Base-by-base conservation (phyloP, 805 yeast species). In the Yarrowia sp. region DNA sequence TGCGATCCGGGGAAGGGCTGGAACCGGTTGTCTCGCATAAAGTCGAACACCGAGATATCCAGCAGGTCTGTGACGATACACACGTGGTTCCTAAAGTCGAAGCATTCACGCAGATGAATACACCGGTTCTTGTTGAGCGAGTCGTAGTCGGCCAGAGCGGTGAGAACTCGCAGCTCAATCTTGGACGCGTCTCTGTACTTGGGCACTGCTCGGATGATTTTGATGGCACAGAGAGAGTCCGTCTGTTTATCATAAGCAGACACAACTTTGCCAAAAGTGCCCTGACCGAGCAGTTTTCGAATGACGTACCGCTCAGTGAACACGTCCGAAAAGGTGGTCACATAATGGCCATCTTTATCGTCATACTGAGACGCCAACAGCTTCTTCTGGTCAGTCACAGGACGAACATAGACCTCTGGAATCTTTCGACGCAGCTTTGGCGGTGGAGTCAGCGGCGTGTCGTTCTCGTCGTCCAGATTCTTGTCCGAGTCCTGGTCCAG, bases 101-200 rank as follows among this genome's bases (percentile, higher is more conserved):
- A 89, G 73, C 95, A 92, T 71, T 92, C 98, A 33, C 89, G 81
- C 66, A 93, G 76, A 71, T 92, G 93, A 67, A 93, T 87, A 74
- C 98, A 95, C 74, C 85, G 88, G 76, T 84, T 89, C 71, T 77
- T 70, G 74, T 85, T 88, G 35, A 79, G 74, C 35, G 87, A 85
- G 73, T 91, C 98, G 73, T 85, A 86, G 71, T 83, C 83, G 66
- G 88, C 85, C 65, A 91, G 77, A 60, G 93, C 87, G 15, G 89
- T 79, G 66, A 95, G 78, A 11, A 95, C 91, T 55, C 98, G 78
- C 31, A 95, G 80, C 77, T 95, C 99, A 65, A 92, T 91, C 75
- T 88, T 90, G 13, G 97, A 90, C 3, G 99, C 99, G 72, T 92
- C 98, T 65, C 98, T 82, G 75, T 95, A 95, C 78, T 96, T 90